Conservation (phyloP, 176 grass and related monocot species). For the Ananas comosus region DNA sequence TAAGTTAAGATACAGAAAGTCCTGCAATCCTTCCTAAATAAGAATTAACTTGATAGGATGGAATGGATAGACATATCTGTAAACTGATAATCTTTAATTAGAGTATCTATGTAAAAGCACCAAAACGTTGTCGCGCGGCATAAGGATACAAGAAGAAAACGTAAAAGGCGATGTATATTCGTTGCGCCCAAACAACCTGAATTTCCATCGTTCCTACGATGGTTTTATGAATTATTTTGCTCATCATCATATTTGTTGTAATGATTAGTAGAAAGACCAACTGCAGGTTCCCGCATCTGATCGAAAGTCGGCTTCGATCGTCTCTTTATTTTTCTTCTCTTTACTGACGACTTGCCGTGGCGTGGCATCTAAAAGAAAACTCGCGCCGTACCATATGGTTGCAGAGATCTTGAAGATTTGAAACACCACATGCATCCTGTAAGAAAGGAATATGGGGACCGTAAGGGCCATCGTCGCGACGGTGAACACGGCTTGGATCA, state of each 20-base stretch:
- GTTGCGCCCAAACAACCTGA: background rate
- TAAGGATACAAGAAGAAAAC: too few species aligned
- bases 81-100: too few species aligned
- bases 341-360: slow-evolving; percentile 61
- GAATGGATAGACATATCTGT: too few species aligned
- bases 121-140: too few species aligned
- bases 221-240: background rate
- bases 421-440: slow-evolving; percentile 61
- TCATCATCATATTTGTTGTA: background rate
- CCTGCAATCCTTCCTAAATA: too few species aligned
- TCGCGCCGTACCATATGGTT: slow-evolving; percentile 80
- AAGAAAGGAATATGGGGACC: slow-evolving; percentile 90
- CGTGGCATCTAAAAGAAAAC: slow-evolving; percentile 87
- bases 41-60: too few species aligned
- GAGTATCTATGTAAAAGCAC: too few species aligned
- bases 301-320: slow-evolving; percentile 47
- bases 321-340: slow-evolving; percentile 71
- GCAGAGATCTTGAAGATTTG: slow-evolving; percentile 89
- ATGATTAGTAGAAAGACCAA: background rate
- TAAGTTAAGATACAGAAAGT: too few species aligned
- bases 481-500: slow-evolving; percentile 75
- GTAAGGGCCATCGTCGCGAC: slow-evolving; percentile 75
- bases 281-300: background rate
- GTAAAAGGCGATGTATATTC: background rate
- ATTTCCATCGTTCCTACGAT: background rate